Conservation (phyloP, 208 protist genomes). For the Tetramitus jugosus region DNA sequence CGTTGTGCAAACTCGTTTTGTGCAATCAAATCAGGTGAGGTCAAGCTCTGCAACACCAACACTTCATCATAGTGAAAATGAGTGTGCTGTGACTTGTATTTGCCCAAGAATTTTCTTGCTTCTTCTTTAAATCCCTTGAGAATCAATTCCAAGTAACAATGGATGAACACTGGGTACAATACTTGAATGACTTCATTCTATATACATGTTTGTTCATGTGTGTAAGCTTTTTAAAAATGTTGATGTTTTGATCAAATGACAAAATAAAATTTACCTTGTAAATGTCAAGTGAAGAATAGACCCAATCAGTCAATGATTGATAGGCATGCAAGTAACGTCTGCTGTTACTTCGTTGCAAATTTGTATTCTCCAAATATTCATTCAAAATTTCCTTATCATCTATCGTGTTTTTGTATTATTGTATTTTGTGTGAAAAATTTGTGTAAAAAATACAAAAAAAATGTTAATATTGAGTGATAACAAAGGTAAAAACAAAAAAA, state of each 20-base stretch:
- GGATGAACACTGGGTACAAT: constrained; percentile 25
- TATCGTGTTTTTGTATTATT: too few species aligned
- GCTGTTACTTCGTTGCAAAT: too few species aligned
- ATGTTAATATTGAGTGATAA: too few species aligned
- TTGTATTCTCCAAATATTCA: too few species aligned
- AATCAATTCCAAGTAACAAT: constrained; percentile 23
- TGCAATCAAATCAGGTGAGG: not conserved
- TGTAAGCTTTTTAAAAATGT: too few species aligned
- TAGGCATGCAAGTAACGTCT: not conserved
- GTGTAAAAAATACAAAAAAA: too few species aligned
- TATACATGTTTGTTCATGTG: too few species aligned
- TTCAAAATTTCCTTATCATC: too few species aligned
- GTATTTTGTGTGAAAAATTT: too few species aligned
- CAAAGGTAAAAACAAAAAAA: too few species aligned
- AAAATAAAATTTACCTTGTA: constrained; percentile 5
- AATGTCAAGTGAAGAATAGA: constrained; percentile 6
- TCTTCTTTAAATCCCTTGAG: not conserved
- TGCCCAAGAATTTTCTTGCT: constrained; percentile 14
- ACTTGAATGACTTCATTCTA: constrained; percentile 24
- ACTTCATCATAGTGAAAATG: constrained; percentile 16
- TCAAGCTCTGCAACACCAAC: not conserved
- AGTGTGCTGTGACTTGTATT: constrained; percentile 18
- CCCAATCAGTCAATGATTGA: constrained; percentile 9
- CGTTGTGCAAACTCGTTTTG: constrained; percentile 15
- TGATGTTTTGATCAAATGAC: too few species aligned